Evolutionary conservation across 148 eudicot species (phyloP).

Genomic region (Fagopyrum tataricum): DNA sequence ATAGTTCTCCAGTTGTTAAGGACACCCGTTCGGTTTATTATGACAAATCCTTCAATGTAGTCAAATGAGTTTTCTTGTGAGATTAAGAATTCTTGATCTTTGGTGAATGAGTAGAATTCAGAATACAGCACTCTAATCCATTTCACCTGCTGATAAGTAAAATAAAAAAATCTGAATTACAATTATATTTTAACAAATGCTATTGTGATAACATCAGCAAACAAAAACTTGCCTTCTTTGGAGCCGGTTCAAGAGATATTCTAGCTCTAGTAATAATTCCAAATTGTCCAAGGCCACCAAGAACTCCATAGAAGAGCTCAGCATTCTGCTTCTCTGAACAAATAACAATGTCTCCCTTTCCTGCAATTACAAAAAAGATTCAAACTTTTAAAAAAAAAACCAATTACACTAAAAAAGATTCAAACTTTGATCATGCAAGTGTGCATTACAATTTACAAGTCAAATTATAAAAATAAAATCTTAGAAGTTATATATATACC

Average conservation of each 20-base stretch:
- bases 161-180: neutral
- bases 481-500: constrained; percentile 30
- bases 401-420: too few species aligned
- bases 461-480: neutral
- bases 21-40: constrained; percentile 77
- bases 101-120: constrained; percentile 60
- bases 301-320: constrained; percentile 46
- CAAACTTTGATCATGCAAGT: neutral
- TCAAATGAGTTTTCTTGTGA: constrained; percentile 56
- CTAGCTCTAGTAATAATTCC: constrained; percentile 63
- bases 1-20: constrained; percentile 77
- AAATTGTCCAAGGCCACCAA: constrained; percentile 65
- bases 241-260: constrained; percentile 44
- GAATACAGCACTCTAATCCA: constrained; percentile 87
- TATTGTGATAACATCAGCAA: neutral
- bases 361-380: constrained; percentile 21
- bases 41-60: constrained; percentile 86
- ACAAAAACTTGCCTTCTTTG: constrained; percentile 28
- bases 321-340: constrained; percentile 37
- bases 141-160: constrained; percentile 55
- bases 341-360: constrained; percentile 43
- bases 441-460: neutral
- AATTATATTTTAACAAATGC: neutral
- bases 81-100: constrained; percentile 84
- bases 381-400: too few species aligned